Conservation (phyloP, 805 yeast genomes). For the Candida namnaoensis region DNA sequence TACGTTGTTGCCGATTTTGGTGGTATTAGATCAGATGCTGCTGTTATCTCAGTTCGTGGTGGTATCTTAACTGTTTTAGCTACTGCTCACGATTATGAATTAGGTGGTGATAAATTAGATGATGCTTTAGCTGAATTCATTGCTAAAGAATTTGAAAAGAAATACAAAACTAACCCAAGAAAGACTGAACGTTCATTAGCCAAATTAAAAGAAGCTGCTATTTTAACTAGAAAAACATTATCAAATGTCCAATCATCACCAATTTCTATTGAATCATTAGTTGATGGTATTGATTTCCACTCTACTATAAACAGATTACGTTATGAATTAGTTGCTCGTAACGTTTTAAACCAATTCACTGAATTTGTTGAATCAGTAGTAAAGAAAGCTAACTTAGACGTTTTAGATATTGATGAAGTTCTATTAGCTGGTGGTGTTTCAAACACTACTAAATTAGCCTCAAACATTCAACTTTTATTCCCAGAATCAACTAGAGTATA, state of each 20-base stretch:
- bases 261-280: slow-evolving; percentile 89
- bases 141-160: slow-evolving; percentile 91
- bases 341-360: slow-evolving; percentile 67
- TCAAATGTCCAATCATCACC: slow-evolving; percentile 84
- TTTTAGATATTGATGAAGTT: slow-evolving; percentile 84
- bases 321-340: slow-evolving; percentile 80
- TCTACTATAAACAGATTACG: slow-evolving; percentile 89
- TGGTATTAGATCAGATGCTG: slow-evolving; percentile 92
- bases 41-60: slow-evolving; percentile 87
- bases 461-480: slow-evolving; percentile 65
- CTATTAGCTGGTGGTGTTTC: slow-evolving; percentile 91
- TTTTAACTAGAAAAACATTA: slow-evolving; percentile 81
- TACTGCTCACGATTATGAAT: slow-evolving; percentile 69
- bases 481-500: slow-evolving; percentile 70
- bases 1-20: slow-evolving; percentile 95
- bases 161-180: slow-evolving; percentile 73
- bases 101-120: slow-evolving; percentile 89
- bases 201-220: slow-evolving; percentile 77
- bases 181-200: slow-evolving; percentile 78
- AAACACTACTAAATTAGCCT: slow-evolving; percentile 83
- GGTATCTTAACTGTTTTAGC: slow-evolving; percentile 87
- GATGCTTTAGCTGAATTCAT: slow-evolving; percentile 71
- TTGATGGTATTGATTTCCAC: slow-evolving; percentile 91
- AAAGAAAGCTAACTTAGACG: slow-evolving; percentile 75
- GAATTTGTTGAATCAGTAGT: slow-evolving; percentile 69